phyloP scores from a whole-genome alignment of 768 basidiomycete genomes.

The Tylopilus cervinicoccineus region DNA sequence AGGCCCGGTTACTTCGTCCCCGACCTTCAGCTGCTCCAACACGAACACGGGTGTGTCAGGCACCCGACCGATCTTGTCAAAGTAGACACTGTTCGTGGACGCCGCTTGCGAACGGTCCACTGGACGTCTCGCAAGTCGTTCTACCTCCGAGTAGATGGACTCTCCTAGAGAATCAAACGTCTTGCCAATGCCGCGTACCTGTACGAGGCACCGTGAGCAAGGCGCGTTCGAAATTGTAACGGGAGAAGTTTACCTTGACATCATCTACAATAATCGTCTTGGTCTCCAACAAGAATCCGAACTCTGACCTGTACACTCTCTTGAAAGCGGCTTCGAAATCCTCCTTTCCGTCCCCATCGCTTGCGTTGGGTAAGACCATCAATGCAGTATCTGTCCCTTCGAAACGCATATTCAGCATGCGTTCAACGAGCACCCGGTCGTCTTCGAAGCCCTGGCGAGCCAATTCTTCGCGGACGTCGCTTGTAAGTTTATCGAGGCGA shows the following conservation, averaged over 20 bases:
- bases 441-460: slow-evolving; percentile 76
- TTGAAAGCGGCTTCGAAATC: slow-evolving; percentile 82
- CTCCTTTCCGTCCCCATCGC: slow-evolving; percentile 51
- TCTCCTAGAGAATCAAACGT: slow-evolving; percentile 79
- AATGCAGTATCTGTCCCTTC: slow-evolving; percentile 91
- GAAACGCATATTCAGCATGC: slow-evolving; percentile 89
- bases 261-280: slow-evolving; percentile 88
- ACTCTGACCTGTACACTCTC: slow-evolving; percentile 77
- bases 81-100: slow-evolving; percentile 68
- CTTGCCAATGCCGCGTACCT: slow-evolving; percentile 89
- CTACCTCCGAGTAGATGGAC: slow-evolving; percentile 75
- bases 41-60: slow-evolving; percentile 77
- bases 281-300: slow-evolving; percentile 86
- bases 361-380: slow-evolving; percentile 66
- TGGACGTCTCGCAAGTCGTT: slow-evolving; percentile 40
- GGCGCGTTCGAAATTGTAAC: not conserved
- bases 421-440: slow-evolving; percentile 67
- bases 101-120: slow-evolving; percentile 44
- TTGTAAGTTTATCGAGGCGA: slow-evolving; percentile 67
- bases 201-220: not conserved
- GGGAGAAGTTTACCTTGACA: slow-evolving; percentile 57
- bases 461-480: slow-evolving; percentile 64
- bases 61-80: slow-evolving; percentile 74
- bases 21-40: slow-evolving; percentile 60
- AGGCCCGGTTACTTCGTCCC: slow-evolving; percentile 76